Percentiles rank a stretch among this genome's conserved stretches.
Conservation (phyloP, 257 asterid genomes). For the Nicotiana noctiflora region DNA sequence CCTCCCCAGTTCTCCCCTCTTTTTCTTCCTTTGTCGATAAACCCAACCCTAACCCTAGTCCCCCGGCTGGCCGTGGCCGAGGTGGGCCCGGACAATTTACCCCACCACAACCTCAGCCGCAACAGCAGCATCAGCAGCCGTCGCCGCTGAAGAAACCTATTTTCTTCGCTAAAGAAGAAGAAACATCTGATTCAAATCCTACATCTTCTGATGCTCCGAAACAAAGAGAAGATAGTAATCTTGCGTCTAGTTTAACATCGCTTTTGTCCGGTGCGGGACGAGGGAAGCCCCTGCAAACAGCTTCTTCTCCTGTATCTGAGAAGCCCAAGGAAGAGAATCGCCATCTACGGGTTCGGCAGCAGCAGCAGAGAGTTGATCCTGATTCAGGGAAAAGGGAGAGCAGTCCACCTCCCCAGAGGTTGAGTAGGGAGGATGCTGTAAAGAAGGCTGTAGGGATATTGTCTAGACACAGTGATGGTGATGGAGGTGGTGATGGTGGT, state of each 20-base stretch:
- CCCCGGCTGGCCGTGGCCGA: conserved; percentile 42
- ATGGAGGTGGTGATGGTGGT: conserved; percentile 12
- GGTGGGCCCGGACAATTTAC: conserved; percentile 24
- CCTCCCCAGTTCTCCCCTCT: conserved; percentile 35
- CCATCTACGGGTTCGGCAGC: conserved; percentile 32
- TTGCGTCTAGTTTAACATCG: conserved; percentile 19
- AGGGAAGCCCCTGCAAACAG: conserved; percentile 40
- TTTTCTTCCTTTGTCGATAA: conserved; percentile 35
- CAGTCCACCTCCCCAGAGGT: conserved; percentile 20
- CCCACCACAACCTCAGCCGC: conserved; percentile 16
- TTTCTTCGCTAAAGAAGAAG: conserved; percentile 21
- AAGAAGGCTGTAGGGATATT: conserved; percentile 46
- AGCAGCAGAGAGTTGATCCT: background rate
- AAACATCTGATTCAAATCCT: conserved; percentile 11
- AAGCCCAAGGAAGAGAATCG: conserved; percentile 45
- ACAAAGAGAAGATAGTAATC: conserved; percentile 1
- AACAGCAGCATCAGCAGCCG: conserved; percentile 7
- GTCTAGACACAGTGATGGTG: conserved; percentile 29
- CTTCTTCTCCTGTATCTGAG: conserved; percentile 13
- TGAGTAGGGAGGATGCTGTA: conserved; percentile 50
- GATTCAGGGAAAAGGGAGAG: conserved; percentile 5
- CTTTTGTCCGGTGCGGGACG: conserved; percentile 57
- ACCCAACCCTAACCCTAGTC: background rate
- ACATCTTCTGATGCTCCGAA: background rate
- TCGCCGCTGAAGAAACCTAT: conserved; percentile 18